These are phyloP conservation scores for Xylaria sp. DNA, from an alignment of 2,329 filamentous ascomycete species.

Conservation along the genomic window DNA sequence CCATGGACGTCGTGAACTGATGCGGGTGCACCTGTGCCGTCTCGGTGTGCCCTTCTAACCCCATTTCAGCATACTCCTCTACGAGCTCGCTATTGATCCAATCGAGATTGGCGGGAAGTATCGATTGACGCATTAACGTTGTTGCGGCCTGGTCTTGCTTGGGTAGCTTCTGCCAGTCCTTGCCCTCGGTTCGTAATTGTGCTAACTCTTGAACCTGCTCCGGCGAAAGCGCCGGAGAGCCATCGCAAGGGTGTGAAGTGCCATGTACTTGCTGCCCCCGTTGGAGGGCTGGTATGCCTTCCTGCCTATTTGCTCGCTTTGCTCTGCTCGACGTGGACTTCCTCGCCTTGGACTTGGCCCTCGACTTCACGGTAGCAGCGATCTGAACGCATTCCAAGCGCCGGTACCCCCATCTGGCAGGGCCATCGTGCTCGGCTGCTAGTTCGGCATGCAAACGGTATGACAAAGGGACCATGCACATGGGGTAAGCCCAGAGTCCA, in stretches of 20 bases:
- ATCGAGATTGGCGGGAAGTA: conserved; percentile 81
- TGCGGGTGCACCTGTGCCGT: conserved; percentile 96
- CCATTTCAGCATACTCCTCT: conserved; percentile 83
- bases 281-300: conserved; percentile 22
- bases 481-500: conserved; percentile 91
- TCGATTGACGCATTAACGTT: conserved; percentile 63
- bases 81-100: conserved; percentile 81
- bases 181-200: conserved; percentile 47
- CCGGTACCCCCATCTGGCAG: conserved; percentile 86
- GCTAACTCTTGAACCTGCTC: conserved; percentile 39
- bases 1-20: conserved; percentile 88
- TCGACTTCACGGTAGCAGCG: conserved; percentile 49
- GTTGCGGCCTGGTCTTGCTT: conserved; percentile 66
- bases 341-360: conserved; percentile 40
- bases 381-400: conserved; percentile 77
- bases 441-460: conserved; percentile 86
- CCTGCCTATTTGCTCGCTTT: conserved; percentile 50
- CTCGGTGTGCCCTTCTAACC: conserved; percentile 71
- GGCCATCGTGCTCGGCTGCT: conserved; percentile 83
- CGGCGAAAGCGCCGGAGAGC: conserved; percentile 5
- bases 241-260: neutral
- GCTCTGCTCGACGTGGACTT: conserved; percentile 42
- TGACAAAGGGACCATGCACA: conserved; percentile 83
- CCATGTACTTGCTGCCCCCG: conserved; percentile 14
- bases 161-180: conserved; percentile 70